phyloP scores from a whole-genome alignment of 345 rosid genomes.

The Eucalyptus pauciflora region DNA sequence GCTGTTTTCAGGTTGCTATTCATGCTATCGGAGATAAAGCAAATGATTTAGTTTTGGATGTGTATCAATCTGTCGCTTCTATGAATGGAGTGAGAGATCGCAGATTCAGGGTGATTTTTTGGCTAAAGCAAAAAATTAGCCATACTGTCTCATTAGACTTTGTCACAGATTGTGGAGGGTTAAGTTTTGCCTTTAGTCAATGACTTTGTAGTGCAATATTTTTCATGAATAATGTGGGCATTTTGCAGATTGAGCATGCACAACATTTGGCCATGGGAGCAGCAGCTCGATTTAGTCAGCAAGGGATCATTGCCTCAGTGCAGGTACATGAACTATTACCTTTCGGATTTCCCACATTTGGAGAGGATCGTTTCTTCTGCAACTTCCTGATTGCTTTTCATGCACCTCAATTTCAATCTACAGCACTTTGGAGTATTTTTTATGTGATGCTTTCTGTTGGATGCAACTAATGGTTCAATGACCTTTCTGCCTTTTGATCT shows the following conservation, averaged over 20 bases:
- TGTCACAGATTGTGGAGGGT: not conserved
- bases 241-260: conserved; percentile 75
- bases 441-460: not conserved
- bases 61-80: conserved; percentile 43
- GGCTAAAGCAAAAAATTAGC: not conserved
- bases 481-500: not conserved
- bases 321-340: conserved; percentile 34
- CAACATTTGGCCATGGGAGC: conserved; percentile 74
- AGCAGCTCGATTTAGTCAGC: conserved; percentile 55
- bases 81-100: conserved; percentile 66
- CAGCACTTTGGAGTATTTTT: not conserved
- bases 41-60: conserved; percentile 61
- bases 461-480: not conserved
- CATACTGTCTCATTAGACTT: not conserved
- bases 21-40: conserved; percentile 97
- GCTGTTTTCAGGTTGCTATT: conserved; percentile 54
- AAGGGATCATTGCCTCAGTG: conserved; percentile 61
- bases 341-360: not conserved
- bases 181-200: not conserved
- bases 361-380: not conserved
- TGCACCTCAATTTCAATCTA: not conserved
- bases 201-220: not conserved
- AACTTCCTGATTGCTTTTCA: not conserved
- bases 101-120: conserved; percentile 65
- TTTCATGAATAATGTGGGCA: not conserved